Percentiles rank a stretch among this genome's conserved stretches.
These are phyloP conservation scores for Oryza meridionalis DNA, from an alignment of 176 grass and related monocot species.

Conservation along the genomic window DNA sequence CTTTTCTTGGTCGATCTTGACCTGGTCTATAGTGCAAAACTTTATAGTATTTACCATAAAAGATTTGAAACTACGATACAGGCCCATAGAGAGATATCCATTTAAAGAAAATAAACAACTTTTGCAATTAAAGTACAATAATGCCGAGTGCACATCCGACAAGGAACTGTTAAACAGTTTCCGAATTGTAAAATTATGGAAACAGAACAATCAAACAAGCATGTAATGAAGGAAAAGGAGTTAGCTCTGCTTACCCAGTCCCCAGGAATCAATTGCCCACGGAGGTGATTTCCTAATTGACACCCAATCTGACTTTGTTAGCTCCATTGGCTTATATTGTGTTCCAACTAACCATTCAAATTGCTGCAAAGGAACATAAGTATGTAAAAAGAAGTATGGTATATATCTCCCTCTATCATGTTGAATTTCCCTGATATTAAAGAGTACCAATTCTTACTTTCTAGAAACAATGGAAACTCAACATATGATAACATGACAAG, in stretches of 20 bases:
- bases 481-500: not conserved
- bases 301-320: conserved; percentile 91
- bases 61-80: not conserved
- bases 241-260: conserved; percentile 72
- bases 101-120: conserved; percentile 8
- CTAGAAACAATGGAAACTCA: conserved; percentile 20
- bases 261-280: conserved; percentile 98
- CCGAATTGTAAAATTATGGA: conserved; percentile 8
- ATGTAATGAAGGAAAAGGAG: conserved; percentile 31
- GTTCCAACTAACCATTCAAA: conserved; percentile 96
- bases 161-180: not conserved
- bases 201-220: conserved; percentile 23
- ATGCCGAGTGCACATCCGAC: not conserved
- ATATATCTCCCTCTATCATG: conserved; percentile 4
- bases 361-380: conserved; percentile 63
- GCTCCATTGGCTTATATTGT: conserved; percentile 95
- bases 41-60: conserved; percentile 5
- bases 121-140: conserved; percentile 7
- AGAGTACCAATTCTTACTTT: not conserved
- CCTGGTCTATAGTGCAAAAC: conserved; percentile 33
- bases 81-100: not conserved
- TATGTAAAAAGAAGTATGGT: conserved; percentile 19
- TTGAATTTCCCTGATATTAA: conserved; percentile 18
- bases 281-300: conserved; percentile 95
- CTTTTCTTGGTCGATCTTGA: conserved; percentile 1